Conservation (phyloP, 306 rosid genomes). For the Myrica gale region DNA sequence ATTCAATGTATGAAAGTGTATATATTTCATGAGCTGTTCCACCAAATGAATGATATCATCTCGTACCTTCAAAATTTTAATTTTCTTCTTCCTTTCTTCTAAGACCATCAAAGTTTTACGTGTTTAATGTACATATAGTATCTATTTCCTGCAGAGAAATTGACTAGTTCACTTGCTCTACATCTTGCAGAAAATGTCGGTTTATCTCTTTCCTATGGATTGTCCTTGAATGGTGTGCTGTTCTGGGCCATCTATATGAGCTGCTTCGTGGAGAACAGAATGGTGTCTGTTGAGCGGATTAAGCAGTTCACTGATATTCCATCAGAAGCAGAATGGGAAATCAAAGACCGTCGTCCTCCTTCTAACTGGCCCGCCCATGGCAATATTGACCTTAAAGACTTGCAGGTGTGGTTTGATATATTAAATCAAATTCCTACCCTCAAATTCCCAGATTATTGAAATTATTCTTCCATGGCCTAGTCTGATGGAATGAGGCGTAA, state of each 20-base stretch:
- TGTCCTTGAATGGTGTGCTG: constrained; percentile 69
- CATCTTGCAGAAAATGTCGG: constrained; percentile 73
- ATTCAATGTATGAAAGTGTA: not conserved
- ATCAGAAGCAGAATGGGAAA: constrained; percentile 75
- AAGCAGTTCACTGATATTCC: constrained; percentile 76
- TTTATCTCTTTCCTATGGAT: constrained; percentile 81
- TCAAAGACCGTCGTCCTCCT: constrained; percentile 65
- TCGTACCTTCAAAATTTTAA: not conserved
- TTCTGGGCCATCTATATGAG: constrained; percentile 83
- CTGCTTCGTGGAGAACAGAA: constrained; percentile 81
- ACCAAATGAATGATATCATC: not conserved
- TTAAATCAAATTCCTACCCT: no score
- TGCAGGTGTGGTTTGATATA: constrained; percentile 46
- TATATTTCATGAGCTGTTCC: not conserved
- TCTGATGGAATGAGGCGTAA: not conserved
- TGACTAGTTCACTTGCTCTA: constrained; percentile 14
- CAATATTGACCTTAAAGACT: constrained; percentile 67
- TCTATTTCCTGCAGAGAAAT: not conserved
- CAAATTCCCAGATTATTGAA: no score
- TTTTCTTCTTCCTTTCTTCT: not conserved
- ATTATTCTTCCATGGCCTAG: not conserved
- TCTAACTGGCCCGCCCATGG: constrained; percentile 84
- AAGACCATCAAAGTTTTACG: not conserved
- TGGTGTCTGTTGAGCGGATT: constrained; percentile 98
- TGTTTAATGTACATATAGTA: not conserved